phyloP scores from a whole-genome alignment of 2,329 filamentous ascomycete species.

The Clonostachys sp. region DNA sequence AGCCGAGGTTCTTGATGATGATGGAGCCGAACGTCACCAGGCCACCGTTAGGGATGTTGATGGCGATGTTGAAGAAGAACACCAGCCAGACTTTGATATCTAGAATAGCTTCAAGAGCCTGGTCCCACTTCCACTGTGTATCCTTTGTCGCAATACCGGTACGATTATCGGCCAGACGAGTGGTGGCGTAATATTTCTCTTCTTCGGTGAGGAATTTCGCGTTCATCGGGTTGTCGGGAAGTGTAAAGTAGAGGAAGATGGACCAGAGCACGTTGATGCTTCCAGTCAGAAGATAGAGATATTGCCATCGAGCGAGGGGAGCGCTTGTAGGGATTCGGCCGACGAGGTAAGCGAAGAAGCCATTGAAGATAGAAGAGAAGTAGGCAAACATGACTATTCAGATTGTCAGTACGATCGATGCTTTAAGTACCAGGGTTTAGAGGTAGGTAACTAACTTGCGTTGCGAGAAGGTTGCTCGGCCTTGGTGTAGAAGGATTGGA shows the following conservation, averaged over 20 bases:
- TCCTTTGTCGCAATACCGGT: constrained; percentile 34
- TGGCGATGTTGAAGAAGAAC: constrained; percentile 25
- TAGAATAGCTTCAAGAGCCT: constrained; percentile 52
- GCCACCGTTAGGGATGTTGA: constrained; percentile 63
- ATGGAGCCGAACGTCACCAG: constrained; percentile 67
- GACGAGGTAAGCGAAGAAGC: constrained; percentile 22
- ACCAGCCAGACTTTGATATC: constrained; percentile 63
- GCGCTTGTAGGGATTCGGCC: constrained; percentile 19
- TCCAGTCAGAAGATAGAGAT: constrained; percentile 12
- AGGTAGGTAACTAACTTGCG: constrained; percentile 4
- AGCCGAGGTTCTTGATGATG: constrained; percentile 69
- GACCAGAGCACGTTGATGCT: constrained; percentile 9
- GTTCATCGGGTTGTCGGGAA: constrained; percentile 6
- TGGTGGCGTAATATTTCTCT: constrained; percentile 38
- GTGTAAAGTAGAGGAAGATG: constrained; percentile 4
- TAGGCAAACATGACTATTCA: constrained; percentile 7
- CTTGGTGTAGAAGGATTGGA: constrained; percentile 6
- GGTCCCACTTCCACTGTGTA: constrained; percentile 45
- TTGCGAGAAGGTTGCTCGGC: constrained; percentile 8
- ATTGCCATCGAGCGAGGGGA: constrained; percentile 11
- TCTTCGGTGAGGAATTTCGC: constrained; percentile 7
- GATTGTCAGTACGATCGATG: background rate
- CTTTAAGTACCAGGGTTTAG: background rate
- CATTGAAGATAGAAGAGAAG: constrained; percentile 15
- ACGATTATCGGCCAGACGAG: constrained; percentile 54